Percentiles rank a stretch among this genome's conserved stretches.
Conservation (phyloP, 495 filamentous ascomycete genomes). For the Emericellopsis terricola region DNA sequence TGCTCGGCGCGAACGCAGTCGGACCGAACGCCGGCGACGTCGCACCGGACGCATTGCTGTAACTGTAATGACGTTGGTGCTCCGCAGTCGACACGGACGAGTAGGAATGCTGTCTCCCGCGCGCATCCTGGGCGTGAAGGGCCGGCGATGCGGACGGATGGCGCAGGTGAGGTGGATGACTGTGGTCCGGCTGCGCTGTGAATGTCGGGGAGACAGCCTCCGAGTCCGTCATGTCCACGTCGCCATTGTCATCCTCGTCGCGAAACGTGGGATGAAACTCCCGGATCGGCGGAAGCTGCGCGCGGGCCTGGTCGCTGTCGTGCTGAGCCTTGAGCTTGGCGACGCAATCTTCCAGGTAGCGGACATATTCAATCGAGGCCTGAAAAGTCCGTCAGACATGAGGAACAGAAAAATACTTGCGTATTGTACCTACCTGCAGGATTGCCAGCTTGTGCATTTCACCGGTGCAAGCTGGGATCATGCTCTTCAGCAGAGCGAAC, state of each 20-base stretch:
- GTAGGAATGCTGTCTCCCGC: conserved; percentile 23
- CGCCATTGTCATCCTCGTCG: conserved; percentile 12
- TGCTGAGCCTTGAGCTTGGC: conserved; percentile 54
- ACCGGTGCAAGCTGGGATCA: conserved; percentile 85
- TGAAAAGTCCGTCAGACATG: conserved; percentile 12
- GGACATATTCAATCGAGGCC: conserved; percentile 94
- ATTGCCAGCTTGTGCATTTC: conserved; percentile 99
- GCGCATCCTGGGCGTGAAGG: conserved; percentile 20
- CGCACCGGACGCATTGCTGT: conserved; percentile 20
- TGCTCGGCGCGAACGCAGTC: conserved; percentile 9
- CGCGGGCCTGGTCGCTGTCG: conserved; percentile 9
- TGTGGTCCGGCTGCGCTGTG: conserved; percentile 7
- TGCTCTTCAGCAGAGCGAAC: conserved; percentile 79
- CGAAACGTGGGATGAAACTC: conserved; percentile 3
- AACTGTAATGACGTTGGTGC: conserved; percentile 25
- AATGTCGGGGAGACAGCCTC: conserved; percentile 16
- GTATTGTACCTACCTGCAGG: conserved; percentile 52
- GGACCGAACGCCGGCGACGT: conserved; percentile 30
- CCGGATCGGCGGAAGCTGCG: conserved; percentile 3
- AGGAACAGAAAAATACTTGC: too few species aligned
- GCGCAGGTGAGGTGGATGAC: conserved; percentile 10
- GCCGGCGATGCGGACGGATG: conserved; percentile 31
- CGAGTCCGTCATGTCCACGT: conserved; percentile 31
- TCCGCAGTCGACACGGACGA: conserved; percentile 24
- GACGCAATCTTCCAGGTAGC: conserved; percentile 84